A percentile compares a stretch with the other conserved stretches of the same genome.
These are phyloP conservation scores for Lonicera japonica DNA, from an alignment of 129 eudicot species.

Conservation along the genomic window DNA sequence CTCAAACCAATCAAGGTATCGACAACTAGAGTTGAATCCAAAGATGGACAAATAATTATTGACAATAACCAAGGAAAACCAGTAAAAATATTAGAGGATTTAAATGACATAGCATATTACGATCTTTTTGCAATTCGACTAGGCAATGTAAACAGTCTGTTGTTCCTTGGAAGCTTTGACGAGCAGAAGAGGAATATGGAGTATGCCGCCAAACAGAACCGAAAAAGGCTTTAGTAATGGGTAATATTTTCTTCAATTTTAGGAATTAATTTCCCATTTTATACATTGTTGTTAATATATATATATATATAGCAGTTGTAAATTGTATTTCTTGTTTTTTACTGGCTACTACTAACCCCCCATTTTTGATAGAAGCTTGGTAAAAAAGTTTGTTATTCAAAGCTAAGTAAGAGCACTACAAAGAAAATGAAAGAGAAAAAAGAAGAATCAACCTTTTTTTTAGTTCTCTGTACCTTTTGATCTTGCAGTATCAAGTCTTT, in stretches of 20 bases:
- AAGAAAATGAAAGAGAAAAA: no score
- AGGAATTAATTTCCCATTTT: neutral
- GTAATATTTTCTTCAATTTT: neutral
- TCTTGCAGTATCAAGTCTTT: no score
- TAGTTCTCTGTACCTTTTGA: no score
- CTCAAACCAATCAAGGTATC: slow-evolving; percentile 30
- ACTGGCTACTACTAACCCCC: no score
- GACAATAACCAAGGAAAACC: slow-evolving; percentile 34
- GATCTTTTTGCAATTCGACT: slow-evolving; percentile 47
- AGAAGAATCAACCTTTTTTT: no score
- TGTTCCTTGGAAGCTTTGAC: slow-evolving; percentile 62
- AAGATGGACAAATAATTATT: slow-evolving; percentile 48
- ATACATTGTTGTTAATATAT: no score
- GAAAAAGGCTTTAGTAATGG: neutral
- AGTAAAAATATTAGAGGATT: slow-evolving; percentile 39
- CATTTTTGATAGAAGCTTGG: no score
- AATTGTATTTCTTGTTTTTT: no score
- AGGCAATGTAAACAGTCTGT: slow-evolving; percentile 54
- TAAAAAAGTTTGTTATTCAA: no score
- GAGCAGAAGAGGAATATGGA: slow-evolving; percentile 66
- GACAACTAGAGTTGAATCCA: slow-evolving; percentile 45
- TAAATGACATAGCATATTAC: slow-evolving; percentile 41
- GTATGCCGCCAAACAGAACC: slow-evolving; percentile 13
- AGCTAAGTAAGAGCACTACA: no score
- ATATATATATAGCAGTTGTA: no score